Conservation (phyloP, 2,329 filamentous ascomycete genomes). For the Pseudogymnoascus sp. region DNA sequence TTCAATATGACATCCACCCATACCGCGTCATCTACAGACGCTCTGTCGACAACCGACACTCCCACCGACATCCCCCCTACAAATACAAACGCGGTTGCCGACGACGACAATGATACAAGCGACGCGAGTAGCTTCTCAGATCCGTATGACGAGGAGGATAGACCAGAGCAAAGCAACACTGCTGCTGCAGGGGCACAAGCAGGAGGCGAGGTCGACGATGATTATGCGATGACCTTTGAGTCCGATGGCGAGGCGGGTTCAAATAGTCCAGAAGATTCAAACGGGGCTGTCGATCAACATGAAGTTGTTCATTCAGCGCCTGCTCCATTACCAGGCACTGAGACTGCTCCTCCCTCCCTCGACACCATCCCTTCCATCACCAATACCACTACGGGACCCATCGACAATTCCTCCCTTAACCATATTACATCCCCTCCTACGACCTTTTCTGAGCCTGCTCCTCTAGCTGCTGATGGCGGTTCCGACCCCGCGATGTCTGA, state of each 20-base stretch:
- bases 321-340: constrained; percentile 19
- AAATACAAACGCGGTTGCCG: constrained; percentile 11
- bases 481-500: constrained; percentile 13
- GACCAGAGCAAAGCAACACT: constrained; percentile 10
- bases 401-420: constrained; percentile 16
- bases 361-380: constrained; percentile 8
- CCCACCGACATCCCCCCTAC: constrained; percentile 13
- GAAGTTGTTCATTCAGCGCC: constrained; percentile 17
- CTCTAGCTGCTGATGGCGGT: constrained; percentile 12
- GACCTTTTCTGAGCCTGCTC: constrained; percentile 1
- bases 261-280: constrained; percentile 27
- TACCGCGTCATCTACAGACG: constrained; percentile 31
- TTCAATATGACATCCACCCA: constrained; percentile 60
- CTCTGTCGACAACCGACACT: constrained; percentile 13
- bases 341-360: constrained; percentile 16
- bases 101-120: constrained; percentile 18
- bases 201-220: constrained; percentile 24
- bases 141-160: constrained; percentile 19
- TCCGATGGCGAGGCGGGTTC: constrained; percentile 26
- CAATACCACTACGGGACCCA: constrained; percentile 9
- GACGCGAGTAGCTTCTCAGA: constrained; percentile 27
- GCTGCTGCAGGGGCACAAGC: constrained; percentile 15
- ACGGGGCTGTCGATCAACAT: constrained; percentile 23
- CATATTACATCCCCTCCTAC: constrained; percentile 15
- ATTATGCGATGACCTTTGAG: constrained; percentile 31